Evolutionary conservation across 768 basidiomycete genomes (phyloP), one percentile per base, ranked within the genome.

Genomic region (Trametes maxima): DNA sequence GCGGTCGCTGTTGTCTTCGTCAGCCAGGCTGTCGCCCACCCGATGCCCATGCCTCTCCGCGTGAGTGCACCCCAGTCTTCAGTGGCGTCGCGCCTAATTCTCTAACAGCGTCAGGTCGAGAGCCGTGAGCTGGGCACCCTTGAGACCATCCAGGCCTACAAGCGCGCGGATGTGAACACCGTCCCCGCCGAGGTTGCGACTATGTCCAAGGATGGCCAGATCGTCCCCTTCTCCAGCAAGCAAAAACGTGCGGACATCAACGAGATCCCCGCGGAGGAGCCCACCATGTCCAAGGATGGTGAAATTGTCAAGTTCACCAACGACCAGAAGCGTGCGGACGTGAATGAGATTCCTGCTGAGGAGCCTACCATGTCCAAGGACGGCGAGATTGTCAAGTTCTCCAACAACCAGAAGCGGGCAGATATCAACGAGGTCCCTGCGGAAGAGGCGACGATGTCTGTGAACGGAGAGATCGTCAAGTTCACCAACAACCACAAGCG

Each of bases 61-160:
- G 78, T 84, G 52, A 59, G 78, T 68, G 40, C 59, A 6, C 0
- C 19, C 1, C 7, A 19, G 10, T 21, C 12, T 14, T 21, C 6
- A 24, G 24, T n/a, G 49, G 40, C 33, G 7, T 17, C 43, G 11
- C 24, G 33, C 50, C 19, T 50, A 11, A 17, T 50, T 47, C 10
- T 12, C 14, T 25, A 21, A 2, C 51, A 70, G 74, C 68, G 60
- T 51, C 57, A 61, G 24, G 54, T 75, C 40, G 65, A 67, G 54
- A 59, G 56, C 25, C 74, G 77, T 43, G 68, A 68, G 43, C 63
- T 72, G 47, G 70, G 72, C 28, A 73, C 76, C 4, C 70, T 82
- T 42, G 74, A 78, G 47, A 73, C 70, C 8, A 82, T 85, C 48
- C 75, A 69, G 14, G 78, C 78, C 19, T 84, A 82, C 71, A 68